Evolutionary conservation across 2,329 filamentous ascomycete species (phyloP).

Genomic region (Colletotrichum paranaense): DNA sequence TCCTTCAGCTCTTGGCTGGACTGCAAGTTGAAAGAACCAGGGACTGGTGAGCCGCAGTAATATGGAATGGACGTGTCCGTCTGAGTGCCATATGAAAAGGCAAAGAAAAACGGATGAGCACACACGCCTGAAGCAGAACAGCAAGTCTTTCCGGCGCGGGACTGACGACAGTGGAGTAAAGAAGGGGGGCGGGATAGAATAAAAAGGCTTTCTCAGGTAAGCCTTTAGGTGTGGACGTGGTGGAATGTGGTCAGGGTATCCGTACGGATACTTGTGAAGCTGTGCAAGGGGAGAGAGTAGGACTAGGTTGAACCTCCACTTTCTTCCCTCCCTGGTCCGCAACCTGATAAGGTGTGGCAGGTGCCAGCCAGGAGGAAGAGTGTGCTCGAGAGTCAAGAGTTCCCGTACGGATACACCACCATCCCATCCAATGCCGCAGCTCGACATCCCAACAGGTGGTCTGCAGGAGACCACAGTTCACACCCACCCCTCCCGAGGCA

Average conservation of each 20-base stretch:
- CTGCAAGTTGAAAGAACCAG: neutral
- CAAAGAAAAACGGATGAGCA: constrained; percentile 9
- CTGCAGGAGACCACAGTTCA: constrained; percentile 29
- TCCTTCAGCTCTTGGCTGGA: constrained; percentile 23
- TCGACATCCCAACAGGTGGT: constrained; percentile 28
- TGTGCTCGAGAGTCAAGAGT: constrained; percentile 5
- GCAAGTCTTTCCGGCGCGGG: constrained; percentile 23
- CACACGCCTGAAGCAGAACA: constrained; percentile 27
- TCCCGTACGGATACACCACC: constrained; percentile 16
- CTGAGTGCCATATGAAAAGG: constrained; percentile 8
- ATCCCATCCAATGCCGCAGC: constrained; percentile 27
- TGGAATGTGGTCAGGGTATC: constrained; percentile 29
- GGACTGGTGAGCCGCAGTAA: constrained; percentile 6
- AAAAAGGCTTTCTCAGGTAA: constrained; percentile 22
- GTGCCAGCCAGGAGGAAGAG: constrained; percentile 25
- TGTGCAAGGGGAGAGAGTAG: constrained; percentile 16
- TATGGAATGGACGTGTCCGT: neutral
- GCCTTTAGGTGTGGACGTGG: constrained; percentile 11
- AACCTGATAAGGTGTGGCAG: constrained; percentile 36
- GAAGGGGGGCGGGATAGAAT: constrained; percentile 10
- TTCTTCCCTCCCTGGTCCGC: constrained; percentile 18
- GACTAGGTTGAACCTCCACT: neutral
- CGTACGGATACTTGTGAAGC: constrained; percentile 25
- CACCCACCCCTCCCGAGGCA: constrained; percentile 9
- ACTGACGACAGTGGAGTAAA: constrained; percentile 35